Evolutionary conservation across 2,329 filamentous ascomycete species (phyloP).

Genomic region (Didymella keratinophila): DNA sequence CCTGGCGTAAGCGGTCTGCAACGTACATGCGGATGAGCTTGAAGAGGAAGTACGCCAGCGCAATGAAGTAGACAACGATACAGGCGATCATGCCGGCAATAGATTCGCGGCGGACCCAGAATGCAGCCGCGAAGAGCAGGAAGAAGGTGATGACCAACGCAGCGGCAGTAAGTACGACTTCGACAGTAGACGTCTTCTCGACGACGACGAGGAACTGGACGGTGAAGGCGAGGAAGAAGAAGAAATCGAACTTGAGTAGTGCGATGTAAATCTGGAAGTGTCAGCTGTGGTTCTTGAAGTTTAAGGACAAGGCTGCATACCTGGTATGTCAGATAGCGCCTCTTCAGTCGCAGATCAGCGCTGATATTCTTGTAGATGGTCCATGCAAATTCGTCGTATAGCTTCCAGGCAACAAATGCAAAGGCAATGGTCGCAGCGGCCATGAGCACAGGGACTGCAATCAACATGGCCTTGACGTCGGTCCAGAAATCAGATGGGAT

Average conservation of each 20-base stretch:
- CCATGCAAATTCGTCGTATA: constrained; percentile 99
- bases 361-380: constrained; percentile 99
- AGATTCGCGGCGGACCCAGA: constrained; percentile 84
- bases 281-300: constrained; percentile 16
- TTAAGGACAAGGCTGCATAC: constrained; percentile 56
- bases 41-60: constrained; percentile 94
- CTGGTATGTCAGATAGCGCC: constrained; percentile 95
- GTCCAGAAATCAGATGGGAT: constrained; percentile 69
- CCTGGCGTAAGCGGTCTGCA: constrained; percentile 54
- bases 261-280: constrained; percentile 87
- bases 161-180: constrained; percentile 85
- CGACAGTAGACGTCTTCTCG: constrained; percentile 68
- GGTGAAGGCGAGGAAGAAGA: constrained; percentile 99
- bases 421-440: constrained; percentile 76
- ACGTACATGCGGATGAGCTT: constrained; percentile 97
- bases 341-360: constrained; percentile 95
- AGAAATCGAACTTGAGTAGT: constrained; percentile 98
- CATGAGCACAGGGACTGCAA: constrained; percentile 86
- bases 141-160: constrained; percentile 91
- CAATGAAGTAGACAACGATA: constrained; percentile 87
- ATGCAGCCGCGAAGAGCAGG: constrained; percentile 85
- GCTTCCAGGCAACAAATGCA: constrained; percentile 84
- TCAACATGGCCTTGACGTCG: constrained; percentile 75
- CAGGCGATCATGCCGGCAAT: constrained; percentile 77
- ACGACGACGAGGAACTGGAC: constrained; percentile 98